Evolutionary conservation across 208 protist genomes (phyloP).

Genomic region (Leptomonas pyrrhocoris): DNA sequence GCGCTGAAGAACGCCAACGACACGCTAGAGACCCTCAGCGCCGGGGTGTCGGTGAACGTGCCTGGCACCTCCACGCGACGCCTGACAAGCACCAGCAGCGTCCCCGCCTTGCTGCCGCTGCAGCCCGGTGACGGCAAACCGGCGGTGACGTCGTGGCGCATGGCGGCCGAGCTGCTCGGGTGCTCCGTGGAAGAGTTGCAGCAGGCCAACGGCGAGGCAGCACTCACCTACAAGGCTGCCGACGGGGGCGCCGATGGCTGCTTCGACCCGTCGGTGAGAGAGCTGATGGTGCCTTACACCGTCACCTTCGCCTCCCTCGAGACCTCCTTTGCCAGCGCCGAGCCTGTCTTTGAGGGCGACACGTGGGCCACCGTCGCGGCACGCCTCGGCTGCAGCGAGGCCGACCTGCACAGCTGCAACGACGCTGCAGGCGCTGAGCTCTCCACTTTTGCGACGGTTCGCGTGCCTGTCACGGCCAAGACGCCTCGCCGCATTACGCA

Average conservation of each 20-base stretch:
- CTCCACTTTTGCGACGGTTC: conserved; percentile 26
- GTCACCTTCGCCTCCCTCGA: conserved; percentile 36
- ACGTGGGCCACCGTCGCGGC: conserved; percentile 55
- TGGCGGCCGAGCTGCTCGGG: conserved; percentile 69
- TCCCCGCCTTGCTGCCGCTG: conserved; percentile 53
- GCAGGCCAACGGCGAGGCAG: conserved; percentile 68
- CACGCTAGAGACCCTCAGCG: conserved; percentile 32
- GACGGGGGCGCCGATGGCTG: conserved; percentile 35
- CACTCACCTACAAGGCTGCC: conserved; percentile 50
- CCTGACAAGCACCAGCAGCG: conserved; percentile 55
- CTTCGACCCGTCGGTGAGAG: conserved; percentile 58
- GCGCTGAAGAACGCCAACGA: conserved; percentile 61
- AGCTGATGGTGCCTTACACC: conserved; percentile 72
- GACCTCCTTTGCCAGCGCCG: conserved; percentile 58
- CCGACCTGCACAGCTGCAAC: conserved; percentile 57
- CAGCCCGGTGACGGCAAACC: conserved; percentile 28
- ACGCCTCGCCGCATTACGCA: conserved; percentile 62
- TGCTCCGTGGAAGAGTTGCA: conserved; percentile 89
- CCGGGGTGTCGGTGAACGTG: conserved; percentile 52
- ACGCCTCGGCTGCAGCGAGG: conserved; percentile 58
- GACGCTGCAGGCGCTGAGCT: conserved; percentile 19
- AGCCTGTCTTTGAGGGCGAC: conserved; percentile 65
- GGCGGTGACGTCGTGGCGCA: conserved; percentile 52
- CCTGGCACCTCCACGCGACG: conserved; percentile 54
- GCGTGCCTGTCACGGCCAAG: conserved; percentile 51